Conservation (phyloP, 352 stramenopile species). For the Phytophthora multivora region DNA sequence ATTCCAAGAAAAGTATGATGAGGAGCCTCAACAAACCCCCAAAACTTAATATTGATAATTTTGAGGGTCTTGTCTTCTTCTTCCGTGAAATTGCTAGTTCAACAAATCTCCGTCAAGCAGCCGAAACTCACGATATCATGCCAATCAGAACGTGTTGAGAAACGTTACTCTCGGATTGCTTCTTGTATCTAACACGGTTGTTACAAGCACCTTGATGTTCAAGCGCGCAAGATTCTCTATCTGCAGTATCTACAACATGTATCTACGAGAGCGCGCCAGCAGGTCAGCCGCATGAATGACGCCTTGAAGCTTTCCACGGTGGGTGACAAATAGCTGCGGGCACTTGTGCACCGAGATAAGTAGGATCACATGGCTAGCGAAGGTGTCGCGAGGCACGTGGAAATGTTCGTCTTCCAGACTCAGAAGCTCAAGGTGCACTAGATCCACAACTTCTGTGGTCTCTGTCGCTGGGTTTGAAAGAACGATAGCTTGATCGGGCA, state of each 20-base stretch:
- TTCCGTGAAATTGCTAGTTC: too few relatives aligned
- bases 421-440: slow-evolving; percentile 64
- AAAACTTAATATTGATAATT: too few relatives aligned
- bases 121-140: too few relatives aligned
- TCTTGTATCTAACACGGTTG: slow-evolving; percentile 15
- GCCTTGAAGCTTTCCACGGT: slow-evolving; percentile 70
- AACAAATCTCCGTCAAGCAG: too few relatives aligned
- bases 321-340: slow-evolving; percentile 74
- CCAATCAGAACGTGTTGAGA: too few relatives aligned
- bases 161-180: too few relatives aligned
- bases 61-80: too few relatives aligned
- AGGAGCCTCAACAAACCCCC: too few relatives aligned
- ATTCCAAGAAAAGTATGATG: too few relatives aligned
- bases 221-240: slow-evolving; percentile 10
- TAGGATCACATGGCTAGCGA: slow-evolving; percentile 75
- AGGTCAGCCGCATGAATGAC: slow-evolving; percentile 75
- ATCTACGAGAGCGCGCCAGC: slow-evolving; percentile 61
- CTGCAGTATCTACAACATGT: slow-evolving; percentile 46
- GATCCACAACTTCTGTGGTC: slow-evolving; percentile 42
- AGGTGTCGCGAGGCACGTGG: slow-evolving; percentile 71
- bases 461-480: slow-evolving; percentile 46
- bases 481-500: slow-evolving; percentile 27
- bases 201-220: slow-evolving; percentile 10
- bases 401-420: slow-evolving; percentile 70
- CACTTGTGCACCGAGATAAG: slow-evolving; percentile 83